These are phyloP conservation scores for Carex arenaria DNA, from an alignment of 202 grass and related monocot genomes.

Conservation along the genomic window DNA sequence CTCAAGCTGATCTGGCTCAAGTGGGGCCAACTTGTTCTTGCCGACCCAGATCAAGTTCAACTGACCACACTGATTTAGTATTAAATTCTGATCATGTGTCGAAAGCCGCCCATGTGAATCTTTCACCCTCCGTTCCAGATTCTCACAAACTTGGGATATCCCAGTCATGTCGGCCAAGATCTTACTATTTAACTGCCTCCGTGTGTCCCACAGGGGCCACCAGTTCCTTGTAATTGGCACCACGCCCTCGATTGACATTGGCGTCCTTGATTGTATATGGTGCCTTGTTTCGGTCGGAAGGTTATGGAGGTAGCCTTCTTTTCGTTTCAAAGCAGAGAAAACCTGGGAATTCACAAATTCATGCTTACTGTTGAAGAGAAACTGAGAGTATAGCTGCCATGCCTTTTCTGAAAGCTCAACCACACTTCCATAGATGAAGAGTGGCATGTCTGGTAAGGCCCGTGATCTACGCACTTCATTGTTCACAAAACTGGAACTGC, in stretches of 20 bases:
- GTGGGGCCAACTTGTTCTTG: constrained; percentile 35
- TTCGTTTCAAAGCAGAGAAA: constrained; percentile 55
- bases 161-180: constrained; percentile 13
- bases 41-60: constrained; percentile 64
- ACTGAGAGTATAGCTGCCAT: constrained; percentile 43
- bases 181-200: constrained; percentile 41
- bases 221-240: constrained; percentile 46
- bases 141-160: constrained; percentile 30
- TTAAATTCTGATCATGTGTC: constrained; percentile 19
- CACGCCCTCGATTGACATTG: constrained; percentile 48
- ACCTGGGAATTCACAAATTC: constrained; percentile 54
- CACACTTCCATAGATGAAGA: constrained; percentile 70
- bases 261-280: constrained; percentile 35
- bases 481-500: neutral
- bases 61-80: constrained; percentile 41
- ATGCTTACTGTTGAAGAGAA: constrained; percentile 49
- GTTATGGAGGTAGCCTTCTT: constrained; percentile 80
- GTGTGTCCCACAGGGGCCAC: constrained; percentile 62
- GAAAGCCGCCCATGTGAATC: constrained; percentile 49
- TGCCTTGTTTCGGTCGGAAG: constrained; percentile 41
- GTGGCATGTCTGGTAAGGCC: constrained; percentile 29
- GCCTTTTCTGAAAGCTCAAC: constrained; percentile 40
- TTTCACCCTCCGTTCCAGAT: constrained; percentile 29
- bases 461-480: neutral
- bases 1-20: constrained; percentile 59